Evolutionary conservation across 1,139 yeast species (phyloP), one percentile per base, ranked within the genome.

Genomic region (Debaryomyces coudertii): DNA sequence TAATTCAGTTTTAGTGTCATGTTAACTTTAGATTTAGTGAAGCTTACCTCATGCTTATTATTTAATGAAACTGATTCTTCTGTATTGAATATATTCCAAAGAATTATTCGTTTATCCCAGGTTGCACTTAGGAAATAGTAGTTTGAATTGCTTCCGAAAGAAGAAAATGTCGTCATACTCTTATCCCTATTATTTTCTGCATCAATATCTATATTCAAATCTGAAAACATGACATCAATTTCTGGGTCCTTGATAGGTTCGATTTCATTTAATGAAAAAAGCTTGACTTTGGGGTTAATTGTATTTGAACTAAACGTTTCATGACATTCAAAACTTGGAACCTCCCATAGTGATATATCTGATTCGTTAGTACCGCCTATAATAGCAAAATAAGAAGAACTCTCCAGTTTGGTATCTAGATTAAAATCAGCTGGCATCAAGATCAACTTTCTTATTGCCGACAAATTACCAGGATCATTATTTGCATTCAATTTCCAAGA

Each of bases 331-430:
- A 82, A 69, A 25, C 76, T 73, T 15, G 89, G 83, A 8, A 89
- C 69, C 58, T 88, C 95, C 96, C 96, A 89, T 0, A 89, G 73
- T 0, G 87, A 77, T 7, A 86, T 73, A 52, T 85, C 86, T 0
- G 82, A 66, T 7, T 74, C 76, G 1, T 77, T 73, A 20, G 82
- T 78, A 0, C 95, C 96, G 7, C 57, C 49, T 14, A 50, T 43
- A 48, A 56, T 42, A 7, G 53, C 54, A 42, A 56, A 51, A 34
- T 43, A 47, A 4, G 40, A 33, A n/a, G 20, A 20, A 28, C 36
- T 42, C 33, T 43, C 46, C 27, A 30, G 30, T 5, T 34, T 34
- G 5, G 14, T 20, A 20, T 44, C 49, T 5, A 45, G 33, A 62
- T 44, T 30, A 16, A 62, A 61, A 11, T 57, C 61, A 1, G 58